Evolutionary conservation across 176 grass and related monocot genomes (phyloP).

Genomic region (Oryza meyeriana): DNA sequence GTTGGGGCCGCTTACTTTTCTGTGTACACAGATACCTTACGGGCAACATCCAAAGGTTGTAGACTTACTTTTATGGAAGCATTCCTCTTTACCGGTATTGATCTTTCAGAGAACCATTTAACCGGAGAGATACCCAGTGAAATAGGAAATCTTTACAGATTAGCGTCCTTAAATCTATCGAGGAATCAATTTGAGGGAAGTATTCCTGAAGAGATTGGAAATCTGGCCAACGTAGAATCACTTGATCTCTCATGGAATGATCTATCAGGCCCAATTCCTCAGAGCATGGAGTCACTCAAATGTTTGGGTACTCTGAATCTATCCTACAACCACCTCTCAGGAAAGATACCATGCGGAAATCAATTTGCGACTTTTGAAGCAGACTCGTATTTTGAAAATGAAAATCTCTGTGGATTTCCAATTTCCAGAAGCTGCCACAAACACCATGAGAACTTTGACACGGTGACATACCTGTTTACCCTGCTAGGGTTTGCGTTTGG

Average conservation of each 20-base stretch:
- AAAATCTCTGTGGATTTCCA: background rate
- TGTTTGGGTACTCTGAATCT: rapidly evolving
- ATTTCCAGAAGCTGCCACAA: background rate
- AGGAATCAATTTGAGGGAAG: background rate
- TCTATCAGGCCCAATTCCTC: conserved; percentile 24
- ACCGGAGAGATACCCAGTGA: conserved; percentile 22
- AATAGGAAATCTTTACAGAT: background rate
- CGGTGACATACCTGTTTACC: background rate
- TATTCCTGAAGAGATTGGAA: background rate
- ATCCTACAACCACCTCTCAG: conserved; percentile 24
- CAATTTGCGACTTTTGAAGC: background rate
- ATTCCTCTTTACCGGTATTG: background rate
- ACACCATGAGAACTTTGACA: background rate
- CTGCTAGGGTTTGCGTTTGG: conserved; percentile 30
- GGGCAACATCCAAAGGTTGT: rapidly evolving
- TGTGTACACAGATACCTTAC: background rate
- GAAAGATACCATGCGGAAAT: rapidly evolving
- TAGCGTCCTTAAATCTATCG: rapidly evolving
- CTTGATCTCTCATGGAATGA: conserved; percentile 29
- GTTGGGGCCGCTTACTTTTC: background rate
- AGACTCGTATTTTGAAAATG: background rate
- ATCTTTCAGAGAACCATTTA: conserved; percentile 4
- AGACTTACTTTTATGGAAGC: rapidly evolving
- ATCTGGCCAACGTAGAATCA: background rate
- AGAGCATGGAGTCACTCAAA: rapidly evolving